Evolutionary conservation across 2,329 filamentous ascomycete genomes (phyloP).

Genomic region (Cladosporium sp.): DNA sequence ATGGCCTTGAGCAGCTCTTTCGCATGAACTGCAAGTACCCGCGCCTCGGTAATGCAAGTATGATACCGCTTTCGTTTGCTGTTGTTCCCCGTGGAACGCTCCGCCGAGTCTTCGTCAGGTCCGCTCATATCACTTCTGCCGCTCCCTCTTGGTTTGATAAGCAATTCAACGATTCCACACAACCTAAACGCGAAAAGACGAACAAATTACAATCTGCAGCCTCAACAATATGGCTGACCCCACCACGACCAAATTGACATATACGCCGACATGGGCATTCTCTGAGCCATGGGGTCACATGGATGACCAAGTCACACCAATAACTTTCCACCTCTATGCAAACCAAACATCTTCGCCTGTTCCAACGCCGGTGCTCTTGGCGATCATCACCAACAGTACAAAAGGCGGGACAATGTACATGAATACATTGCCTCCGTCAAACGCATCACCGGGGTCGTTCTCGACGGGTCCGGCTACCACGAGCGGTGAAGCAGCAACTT

Average conservation of each 20-base stretch:
- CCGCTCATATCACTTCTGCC: neutral
- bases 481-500: neutral
- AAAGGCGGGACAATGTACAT: neutral
- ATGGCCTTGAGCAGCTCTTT: neutral
- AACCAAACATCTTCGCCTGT: neutral
- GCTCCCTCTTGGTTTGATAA: neutral
- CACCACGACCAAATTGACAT: neutral
- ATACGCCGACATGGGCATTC: neutral
- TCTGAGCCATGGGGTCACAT: neutral
- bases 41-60: neutral
- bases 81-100: neutral
- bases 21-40: neutral
- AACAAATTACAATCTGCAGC: too few relatives aligned
- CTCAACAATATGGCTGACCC: too few relatives aligned
- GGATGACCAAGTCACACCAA: neutral
- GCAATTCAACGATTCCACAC: too few relatives aligned
- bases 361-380: neutral
- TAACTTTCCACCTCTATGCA: neutral
- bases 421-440: neutral
- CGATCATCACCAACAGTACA: neutral
- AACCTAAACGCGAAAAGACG: too few relatives aligned
- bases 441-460: neutral
- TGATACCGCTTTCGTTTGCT: neutral
- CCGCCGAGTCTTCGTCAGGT: neutral
- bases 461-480: neutral